Percentiles rank a stretch among this genome's conserved stretches.
These are phyloP conservation scores for Cucurbita pepo DNA, from an alignment of 306 rosid species.

Conservation along the genomic window DNA sequence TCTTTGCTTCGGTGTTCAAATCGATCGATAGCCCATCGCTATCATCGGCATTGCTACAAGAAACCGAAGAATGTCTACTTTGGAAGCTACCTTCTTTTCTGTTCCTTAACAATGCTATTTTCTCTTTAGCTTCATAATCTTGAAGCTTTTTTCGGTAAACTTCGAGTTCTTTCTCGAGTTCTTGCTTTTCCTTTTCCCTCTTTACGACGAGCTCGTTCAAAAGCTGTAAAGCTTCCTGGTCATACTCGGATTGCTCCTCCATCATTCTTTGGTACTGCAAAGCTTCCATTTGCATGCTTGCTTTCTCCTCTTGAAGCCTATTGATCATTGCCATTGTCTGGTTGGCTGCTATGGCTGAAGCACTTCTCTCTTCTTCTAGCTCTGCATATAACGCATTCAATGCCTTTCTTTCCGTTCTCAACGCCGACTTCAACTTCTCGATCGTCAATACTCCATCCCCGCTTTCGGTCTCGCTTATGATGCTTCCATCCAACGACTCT, in stretches of 20 bases:
- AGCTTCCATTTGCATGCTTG: conserved; percentile 98
- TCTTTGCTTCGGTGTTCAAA: conserved; percentile 49
- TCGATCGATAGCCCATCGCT: conserved; percentile 67
- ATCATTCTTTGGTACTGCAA: conserved; percentile 95
- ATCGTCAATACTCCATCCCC: conserved; percentile 32
- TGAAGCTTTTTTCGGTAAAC: conserved; percentile 50
- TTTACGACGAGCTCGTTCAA: conserved; percentile 77
- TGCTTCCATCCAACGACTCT: conserved; percentile 77
- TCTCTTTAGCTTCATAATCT: conserved; percentile 63
- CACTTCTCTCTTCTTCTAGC: conserved; percentile 95
- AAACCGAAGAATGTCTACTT: conserved; percentile 57
- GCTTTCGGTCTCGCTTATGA: conserved; percentile 44
- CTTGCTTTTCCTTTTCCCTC: conserved; percentile 85
- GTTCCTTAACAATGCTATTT: conserved; percentile 27
- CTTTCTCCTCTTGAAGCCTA: conserved; percentile 95
- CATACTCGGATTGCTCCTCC: conserved; percentile 97
- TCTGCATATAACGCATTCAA: conserved; percentile 58
- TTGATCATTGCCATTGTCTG: conserved; percentile 99
- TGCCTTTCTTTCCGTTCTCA: conserved; percentile 60
- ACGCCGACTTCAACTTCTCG: conserved; percentile 50
- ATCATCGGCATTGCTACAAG: conserved; percentile 74
- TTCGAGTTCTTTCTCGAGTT: conserved; percentile 70
- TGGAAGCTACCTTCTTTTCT: conserved; percentile 39
- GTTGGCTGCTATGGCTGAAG: conserved; percentile 82
- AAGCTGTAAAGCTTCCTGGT: conserved; percentile 88